Evolutionary conservation across 1,284 basidiomycete genomes (phyloP).

Genomic region (Uromyces viciae-fabae): DNA sequence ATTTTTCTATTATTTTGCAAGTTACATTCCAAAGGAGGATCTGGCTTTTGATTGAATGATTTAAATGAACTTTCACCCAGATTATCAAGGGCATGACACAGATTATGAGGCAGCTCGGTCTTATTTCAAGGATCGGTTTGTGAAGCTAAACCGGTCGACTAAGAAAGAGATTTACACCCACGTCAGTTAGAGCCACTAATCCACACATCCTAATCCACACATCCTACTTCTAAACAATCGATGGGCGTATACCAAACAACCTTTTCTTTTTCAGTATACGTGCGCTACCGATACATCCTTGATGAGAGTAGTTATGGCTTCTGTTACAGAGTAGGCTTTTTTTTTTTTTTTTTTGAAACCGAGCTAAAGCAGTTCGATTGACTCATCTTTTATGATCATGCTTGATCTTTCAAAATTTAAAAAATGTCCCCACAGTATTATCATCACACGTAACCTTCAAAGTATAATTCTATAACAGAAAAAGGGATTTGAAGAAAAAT

Average conservation of each 20-base stretch:
- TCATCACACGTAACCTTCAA: constrained; percentile 45
- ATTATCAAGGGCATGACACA: constrained; percentile 55
- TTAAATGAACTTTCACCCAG: constrained; percentile 46
- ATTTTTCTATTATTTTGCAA: background rate
- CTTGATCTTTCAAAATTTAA: too few relatives aligned
- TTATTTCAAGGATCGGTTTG: constrained; percentile 85
- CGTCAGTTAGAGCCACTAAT: background rate
- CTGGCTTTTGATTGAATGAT: too few relatives aligned
- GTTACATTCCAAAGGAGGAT: background rate
- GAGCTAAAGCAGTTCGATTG: background rate
- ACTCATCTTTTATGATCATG: too few relatives aligned
- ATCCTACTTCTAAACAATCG: too few relatives aligned
- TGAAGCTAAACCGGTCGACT: constrained; percentile 72
- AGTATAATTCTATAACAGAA: constrained; percentile 42
- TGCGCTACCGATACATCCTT: constrained; percentile 90
- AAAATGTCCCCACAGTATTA: constrained; percentile 26
- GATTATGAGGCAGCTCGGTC: constrained; percentile 73
- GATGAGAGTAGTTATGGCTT: constrained; percentile 86
- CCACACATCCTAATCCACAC: background rate
- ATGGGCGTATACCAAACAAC: background rate
- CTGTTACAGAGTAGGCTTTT: constrained; percentile 58
- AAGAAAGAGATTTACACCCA: constrained; percentile 77
- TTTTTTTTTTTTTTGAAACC: background rate
- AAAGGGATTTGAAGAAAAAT: background rate
- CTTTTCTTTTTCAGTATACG: constrained; percentile 65